Conservation (phyloP, 2,329 filamentous ascomycete genomes). For the Colletotrichum salicis region DNA sequence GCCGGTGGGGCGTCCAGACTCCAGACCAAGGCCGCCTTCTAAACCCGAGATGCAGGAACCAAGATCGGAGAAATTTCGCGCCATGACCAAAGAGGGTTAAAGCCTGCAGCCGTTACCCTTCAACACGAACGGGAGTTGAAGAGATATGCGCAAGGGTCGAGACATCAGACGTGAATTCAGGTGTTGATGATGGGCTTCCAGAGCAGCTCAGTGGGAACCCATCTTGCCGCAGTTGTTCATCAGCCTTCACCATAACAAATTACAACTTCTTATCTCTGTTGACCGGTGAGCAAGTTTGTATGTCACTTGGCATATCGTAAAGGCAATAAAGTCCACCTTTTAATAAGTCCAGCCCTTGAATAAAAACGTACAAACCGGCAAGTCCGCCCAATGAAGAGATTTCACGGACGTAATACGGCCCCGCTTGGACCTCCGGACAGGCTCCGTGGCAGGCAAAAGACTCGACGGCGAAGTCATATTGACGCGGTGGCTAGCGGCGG, state of each 20-base stretch:
- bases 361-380: background rate
- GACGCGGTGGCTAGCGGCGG: conserved; percentile 26
- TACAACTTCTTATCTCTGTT: background rate
- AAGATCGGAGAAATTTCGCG: background rate
- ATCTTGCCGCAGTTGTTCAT: background rate
- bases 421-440: conserved; percentile 6
- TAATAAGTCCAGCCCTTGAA: conserved; percentile 5
- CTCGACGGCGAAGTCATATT: background rate
- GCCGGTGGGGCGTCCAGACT: background rate
- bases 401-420: conserved; percentile 17
- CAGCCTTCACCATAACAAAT: background rate
- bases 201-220: no score
- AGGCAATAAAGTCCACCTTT: background rate
- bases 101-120: background rate
- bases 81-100: background rate
- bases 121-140: background rate
- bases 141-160: background rate
- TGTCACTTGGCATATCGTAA: background rate
- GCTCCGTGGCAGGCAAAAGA: background rate
- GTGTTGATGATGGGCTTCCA: background rate
- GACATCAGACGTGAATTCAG: background rate
- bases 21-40: background rate
- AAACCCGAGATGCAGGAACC: background rate
- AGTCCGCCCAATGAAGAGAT: background rate
- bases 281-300: background rate